A percentile compares a stretch with the other conserved stretches of the same genome.
These are phyloP conservation scores for Wickerhamomyces canadensis DNA, from an alignment of 805 yeast species.

Conservation along the genomic window DNA sequence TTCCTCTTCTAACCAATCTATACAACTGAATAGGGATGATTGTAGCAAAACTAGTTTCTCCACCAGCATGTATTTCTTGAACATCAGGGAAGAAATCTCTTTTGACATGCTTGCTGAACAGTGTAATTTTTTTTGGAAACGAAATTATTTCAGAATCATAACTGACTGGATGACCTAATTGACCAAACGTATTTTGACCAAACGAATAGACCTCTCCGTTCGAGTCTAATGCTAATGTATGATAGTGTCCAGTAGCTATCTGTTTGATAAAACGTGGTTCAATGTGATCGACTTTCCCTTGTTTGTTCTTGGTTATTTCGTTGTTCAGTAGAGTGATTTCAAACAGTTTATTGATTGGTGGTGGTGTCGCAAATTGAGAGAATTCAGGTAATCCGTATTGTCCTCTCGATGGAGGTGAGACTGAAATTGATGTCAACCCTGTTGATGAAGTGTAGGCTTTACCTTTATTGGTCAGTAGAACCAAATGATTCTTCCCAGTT, in stretches of 20 bases:
- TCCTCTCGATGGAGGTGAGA: slow-evolving; percentile 44
- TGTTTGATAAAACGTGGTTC: slow-evolving; percentile 42
- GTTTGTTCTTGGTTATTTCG: slow-evolving; percentile 22
- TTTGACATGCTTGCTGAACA: slow-evolving; percentile 35
- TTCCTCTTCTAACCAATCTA: slow-evolving; percentile 24
- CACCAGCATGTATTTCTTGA: slow-evolving; percentile 59
- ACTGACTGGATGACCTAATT: slow-evolving; percentile 65
- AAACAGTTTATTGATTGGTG: slow-evolving; percentile 40
- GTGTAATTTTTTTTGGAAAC: slow-evolving; percentile 54
- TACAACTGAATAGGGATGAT: slow-evolving; percentile 28
- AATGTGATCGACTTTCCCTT: slow-evolving; percentile 15
- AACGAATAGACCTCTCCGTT: slow-evolving; percentile 75
- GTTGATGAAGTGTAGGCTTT: slow-evolving; percentile 61
- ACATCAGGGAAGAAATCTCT: slow-evolving; percentile 42
- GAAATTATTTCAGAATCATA: slow-evolving; percentile 64
- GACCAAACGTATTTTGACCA: slow-evolving; percentile 85
- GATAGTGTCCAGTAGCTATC: slow-evolving; percentile 71
- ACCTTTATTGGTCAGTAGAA: slow-evolving; percentile 55
- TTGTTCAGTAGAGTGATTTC: slow-evolving; percentile 57
- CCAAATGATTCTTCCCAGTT: slow-evolving; percentile 64
- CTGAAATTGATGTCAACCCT: slow-evolving; percentile 30
- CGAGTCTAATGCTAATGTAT: slow-evolving; percentile 64
- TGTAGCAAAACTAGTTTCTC: slow-evolving; percentile 54
- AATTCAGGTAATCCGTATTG: slow-evolving; percentile 78
- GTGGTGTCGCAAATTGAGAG: slow-evolving; percentile 59